Evolutionary conservation across 768 basidiomycete species (phyloP), one percentile per base, ranked within the genome.

Genomic region (Russula sp.): DNA sequence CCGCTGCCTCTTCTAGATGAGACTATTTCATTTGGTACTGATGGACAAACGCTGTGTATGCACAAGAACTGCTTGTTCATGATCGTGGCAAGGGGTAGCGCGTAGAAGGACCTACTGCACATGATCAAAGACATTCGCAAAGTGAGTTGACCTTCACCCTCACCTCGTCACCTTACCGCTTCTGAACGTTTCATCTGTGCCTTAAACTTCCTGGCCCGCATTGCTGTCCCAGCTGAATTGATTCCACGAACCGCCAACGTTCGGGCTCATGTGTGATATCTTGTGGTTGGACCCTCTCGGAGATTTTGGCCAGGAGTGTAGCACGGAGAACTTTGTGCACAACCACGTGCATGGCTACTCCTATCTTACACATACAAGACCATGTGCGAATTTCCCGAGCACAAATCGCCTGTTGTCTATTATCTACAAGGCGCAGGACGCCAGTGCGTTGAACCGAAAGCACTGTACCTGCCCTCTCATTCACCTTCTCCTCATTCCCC

Each of bases 231-330:
- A 97, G 93, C 86, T 99, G 71, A 93, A 98, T 75, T 90, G 97
- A 39, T 99, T 98, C 85, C 85, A 94, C 46, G 97, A 99, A 76
- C 96, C 97, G 0, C 97, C 97, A 3, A 98, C 96, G 0, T 87
- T 90, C 60, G 97, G 97, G 3, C 77, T 98, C 61, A 98, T 99
- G 96, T 98, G 96, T 68, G 97, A 99, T 72, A 90, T 98, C 59
- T 78, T 99, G 14, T 99, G 97, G 97, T 88, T 96, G 0, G 97
- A 98, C 74, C 97, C 97, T 10, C 83, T 98, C 2, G 97, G 98
- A 72, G 93, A 98, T 70, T 98, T 98, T 70, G 97, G 95, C 2
- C 85, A 86, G 54, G 96, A 98, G 77, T 94, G 90, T 74, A 91
- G 81, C 36, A 81, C 79, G 16, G 97, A 98, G 38, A 88, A 83